Evolutionary conservation across 2,329 filamentous ascomycete species (phyloP).

Genomic region (Sporothrix variecibatus): DNA sequence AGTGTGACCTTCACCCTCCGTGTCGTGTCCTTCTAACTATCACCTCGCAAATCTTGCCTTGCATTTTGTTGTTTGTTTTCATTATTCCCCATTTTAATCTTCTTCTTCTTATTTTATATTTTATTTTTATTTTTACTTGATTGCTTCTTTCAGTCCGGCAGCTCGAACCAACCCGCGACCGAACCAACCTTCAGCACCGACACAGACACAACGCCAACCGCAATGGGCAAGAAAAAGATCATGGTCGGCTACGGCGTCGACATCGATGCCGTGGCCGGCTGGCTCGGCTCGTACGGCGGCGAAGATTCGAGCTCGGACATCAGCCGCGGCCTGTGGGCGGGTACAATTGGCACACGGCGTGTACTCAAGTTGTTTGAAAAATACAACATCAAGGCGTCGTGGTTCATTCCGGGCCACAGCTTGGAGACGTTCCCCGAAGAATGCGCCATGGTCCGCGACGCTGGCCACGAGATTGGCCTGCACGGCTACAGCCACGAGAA

Average conservation of each 20-base stretch:
- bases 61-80: background rate
- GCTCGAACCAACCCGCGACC: no score
- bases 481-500: conserved; percentile 42
- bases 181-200: no score
- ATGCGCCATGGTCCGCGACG: conserved; percentile 47
- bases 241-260: conserved; percentile 65
- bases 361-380: conserved; percentile 72
- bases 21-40: background rate
- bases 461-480: conserved; percentile 54
- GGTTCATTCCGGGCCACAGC: conserved; percentile 53
- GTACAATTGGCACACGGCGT: conserved; percentile 64
- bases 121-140: no score
- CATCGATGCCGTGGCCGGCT: conserved; percentile 74
- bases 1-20: background rate
- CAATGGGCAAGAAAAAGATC: conserved; percentile 29
- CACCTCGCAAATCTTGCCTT: background rate
- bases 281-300: conserved; percentile 74
- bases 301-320: conserved; percentile 73
- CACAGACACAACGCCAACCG: background rate
- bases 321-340: conserved; percentile 67
- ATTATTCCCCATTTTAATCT: no score
- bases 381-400: conserved; percentile 67
- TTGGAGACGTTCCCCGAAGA: conserved; percentile 53
- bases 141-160: no score
- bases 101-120: no score